Base-by-base conservation (phyloP, 352 stramenopile species). In the Discostella stelligera region DNA sequence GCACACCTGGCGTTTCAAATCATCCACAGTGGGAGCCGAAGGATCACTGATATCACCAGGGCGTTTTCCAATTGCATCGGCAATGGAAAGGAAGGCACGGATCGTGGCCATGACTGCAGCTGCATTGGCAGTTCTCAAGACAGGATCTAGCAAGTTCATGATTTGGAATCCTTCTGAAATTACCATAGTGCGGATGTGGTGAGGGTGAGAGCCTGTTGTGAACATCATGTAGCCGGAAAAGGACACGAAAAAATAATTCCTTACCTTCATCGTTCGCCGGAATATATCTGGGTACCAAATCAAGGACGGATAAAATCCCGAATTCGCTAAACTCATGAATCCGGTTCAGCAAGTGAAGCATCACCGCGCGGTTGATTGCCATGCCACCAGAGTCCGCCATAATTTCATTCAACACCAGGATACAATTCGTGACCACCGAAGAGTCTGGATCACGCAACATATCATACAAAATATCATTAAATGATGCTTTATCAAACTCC, bases 301-400 rank as follows among this genome's bases (percentile, higher is more conserved):
- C 89, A 53, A 99, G 89, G 9, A 99, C 95, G 81, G 97, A 94
- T 66, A 97, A 96, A 72, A 99, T 93, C 14, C 97, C 96, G 95
- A 98, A 99, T 88, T 99, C 97, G 77, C 97, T 98, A 80, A 99
- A 99, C 86, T 99, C 96, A 64, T 96, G 94, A 76, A 99, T 97
- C 46, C 97, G 93, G 77, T 96, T 98, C 49, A 99, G 82, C 66
- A 99, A 89, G 73, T 98, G 95, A 84, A 98, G 91, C 62, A 99
- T 95, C 74, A 99, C 97, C 37, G 95, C 94, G 27, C 97, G 86
- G 85, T 98, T 99, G 66, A 98, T 95, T 16, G 95, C 95, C 86
- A 99, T 98, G 54, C 97, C 97, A 56, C 97, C 97, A 81, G 97
- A 93, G 49, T 84, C 77, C 0, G 93, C 84, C 94, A 98, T 98